Base-by-base conservation (phyloP, 495 filamentous ascomycete species). In the Tricharina praecox region DNA sequence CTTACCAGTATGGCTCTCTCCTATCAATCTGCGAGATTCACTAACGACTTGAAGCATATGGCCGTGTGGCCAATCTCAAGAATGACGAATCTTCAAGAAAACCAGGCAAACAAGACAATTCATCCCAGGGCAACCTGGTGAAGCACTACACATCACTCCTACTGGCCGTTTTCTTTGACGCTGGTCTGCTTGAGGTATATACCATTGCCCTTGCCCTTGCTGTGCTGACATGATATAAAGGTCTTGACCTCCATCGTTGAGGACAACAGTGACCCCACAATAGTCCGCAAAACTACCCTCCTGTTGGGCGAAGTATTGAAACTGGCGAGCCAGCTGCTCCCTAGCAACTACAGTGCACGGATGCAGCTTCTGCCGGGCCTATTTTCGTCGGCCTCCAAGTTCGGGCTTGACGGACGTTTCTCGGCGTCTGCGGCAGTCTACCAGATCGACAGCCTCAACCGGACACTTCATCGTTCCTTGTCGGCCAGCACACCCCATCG, bases 361-460 rank as follows among this genome's bases (percentile, higher is more conserved):
- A 64, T 94, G 37, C 92, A 97, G 54, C 69, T 90, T 7, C 71
- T 96, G 30, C 86, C 92, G 9, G 75, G 83, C 34, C 66, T 96
- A 8, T 77, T 97, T 41, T 65, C 75, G 21, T 72, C 81, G 3
- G 87, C 86, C 3, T 70, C 83, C 3, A 70, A 73, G 46, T 83
- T 84, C 48, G 68, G 71, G 10, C 66, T 72, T 23, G 75, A 85
- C 5, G 75, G 75, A n/a, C 77, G 81, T 46, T 85, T 85, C 51
- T 68, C 79, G 35, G 82, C 85, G 15, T 83, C 82, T 0, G 77
- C 81, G 2, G 86, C 86, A 3, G 82, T 96, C 28, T 97, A 95
- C 60, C 90, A 96, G 59, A 87, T 96, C 4, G 92, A 93, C 64
- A 95, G 90, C 57, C 83, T 97, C 48, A 97, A 88, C 63, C 76